Base-by-base conservation (phyloP, 2,329 filamentous ascomycete genomes). In the Paraphaeosphaeria minitans region DNA sequence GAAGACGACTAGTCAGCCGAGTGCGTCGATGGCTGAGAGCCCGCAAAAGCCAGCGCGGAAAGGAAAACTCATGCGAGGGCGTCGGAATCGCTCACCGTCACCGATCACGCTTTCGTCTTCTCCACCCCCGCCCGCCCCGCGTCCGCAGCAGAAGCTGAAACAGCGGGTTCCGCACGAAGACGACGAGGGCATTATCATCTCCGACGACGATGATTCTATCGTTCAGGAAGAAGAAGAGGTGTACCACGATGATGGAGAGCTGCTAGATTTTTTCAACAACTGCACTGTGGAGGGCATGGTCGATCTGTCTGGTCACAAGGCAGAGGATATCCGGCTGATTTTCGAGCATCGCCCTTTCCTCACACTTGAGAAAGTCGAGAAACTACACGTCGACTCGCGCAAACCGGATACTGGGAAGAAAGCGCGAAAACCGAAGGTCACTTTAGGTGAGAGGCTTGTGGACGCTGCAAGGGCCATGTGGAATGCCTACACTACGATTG, bases 191-290 rank as follows among this genome's bases (percentile, higher is more conserved):
- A 70, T 75, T 33, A 64, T 73, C n/a, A 70, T 76, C 21, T 67
- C 74, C 1, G 71, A 75, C 12, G 75, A 75, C 16, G 74, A 76
- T 35, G 79, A 83, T 19, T 81, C 81, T 0, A 81, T 82, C 13
- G 76, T 76, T 14, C 79, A 81, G 46, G 51, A 29, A 3, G 54
- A 43, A 4, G 64, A 60, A 27, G 68, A 60, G 7, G 63, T 59
- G 14, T 68, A 63, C 27, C 66, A 73, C 31, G 73, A 86, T 42
- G 82, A 86, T 31, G 70, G 70, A 4, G 83, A 83, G 56, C 85
- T 97, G 7, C 80, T 98, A 29, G 84, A 87, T 8, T 96, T 93
- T 69, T 88, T 99, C 76, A 98, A 98, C 71, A 87, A 83, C 0
- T 95, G 91, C 73, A 86, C 87, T 5, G 80, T 86, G 10, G 85